Base-by-base conservation (phyloP, 1,284 basidiomycete genomes). In the Wallemia ichthyophaga region DNA sequence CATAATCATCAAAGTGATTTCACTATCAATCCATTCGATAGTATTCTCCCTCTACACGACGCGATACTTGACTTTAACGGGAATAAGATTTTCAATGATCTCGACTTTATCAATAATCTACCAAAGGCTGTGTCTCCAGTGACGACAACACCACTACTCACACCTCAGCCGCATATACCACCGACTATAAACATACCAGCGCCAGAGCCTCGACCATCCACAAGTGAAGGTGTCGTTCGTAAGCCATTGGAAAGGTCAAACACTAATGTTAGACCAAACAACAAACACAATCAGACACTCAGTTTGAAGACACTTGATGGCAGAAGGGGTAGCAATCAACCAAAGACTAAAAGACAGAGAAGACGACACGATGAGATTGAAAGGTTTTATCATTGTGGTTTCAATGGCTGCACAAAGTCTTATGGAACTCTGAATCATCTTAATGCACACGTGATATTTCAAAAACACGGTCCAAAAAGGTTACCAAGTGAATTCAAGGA, bases 401-500 rank as follows among this genome's bases (percentile, higher is more conserved):
- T 80, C 76, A 79, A 79, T 1, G 81, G 83, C 56, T 91, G 86
- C 69, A 75, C 77, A 48, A 91, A 91, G 71, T 75, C 70, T 27
- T 75, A 74, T 60, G 85, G 85, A 23, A 88, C 85, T 2, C 75
- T 91, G 54, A 91, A 91, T 69, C 86, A 91, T 69, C 75, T 91
- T 62, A 91, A 91, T 67, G 85, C 86, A 21, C 86, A 91, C 69
- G 84, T 91, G 62, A 82, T 79, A 24, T 88, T 89, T 84, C 87
- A 89, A 69, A 85, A 84, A 70, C 86, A 91, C 66, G 86, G 86
- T 48, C 60, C 73, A 19, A 89, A 87, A 70, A 77, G 86, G 58
- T 82, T 77, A 67, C 86, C 87, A 7, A 78, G 76, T 62, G 91
- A 96, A 73, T 96, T 96, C 75, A 95, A 94, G 69, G 92, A 95